These are phyloP conservation scores for Vaccinium darrowii DNA, from an alignment of 148 eudicot species.

Conservation along the genomic window DNA sequence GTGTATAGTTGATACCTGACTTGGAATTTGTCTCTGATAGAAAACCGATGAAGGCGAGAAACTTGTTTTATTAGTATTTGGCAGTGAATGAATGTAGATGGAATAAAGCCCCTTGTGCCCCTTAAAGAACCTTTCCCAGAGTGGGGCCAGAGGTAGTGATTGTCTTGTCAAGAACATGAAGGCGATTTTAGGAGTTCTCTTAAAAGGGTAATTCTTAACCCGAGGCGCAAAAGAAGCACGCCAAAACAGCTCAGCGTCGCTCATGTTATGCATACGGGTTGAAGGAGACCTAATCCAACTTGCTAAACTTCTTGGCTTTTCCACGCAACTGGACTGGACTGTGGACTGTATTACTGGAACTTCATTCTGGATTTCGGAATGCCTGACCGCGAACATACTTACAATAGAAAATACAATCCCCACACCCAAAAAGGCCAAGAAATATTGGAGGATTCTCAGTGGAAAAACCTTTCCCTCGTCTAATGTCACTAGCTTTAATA, in stretches of 20 bases:
- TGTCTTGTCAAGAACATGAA: conserved; percentile 96
- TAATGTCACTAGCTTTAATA: conserved; percentile 20
- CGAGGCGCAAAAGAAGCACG: conserved; percentile 68
- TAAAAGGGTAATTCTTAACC: conserved; percentile 59
- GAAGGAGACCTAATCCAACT: conserved; percentile 66
- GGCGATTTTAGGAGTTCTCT: conserved; percentile 73
- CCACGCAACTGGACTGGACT: conserved; percentile 20
- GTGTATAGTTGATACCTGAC: conserved; percentile 51
- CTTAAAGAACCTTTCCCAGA: conserved; percentile 24
- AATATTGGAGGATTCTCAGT: conserved; percentile 28
- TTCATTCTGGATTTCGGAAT: conserved; percentile 19
- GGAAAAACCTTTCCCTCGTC: conserved; percentile 34
- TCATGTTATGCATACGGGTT: conserved; percentile 72
- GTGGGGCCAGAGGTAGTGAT: conserved; percentile 83
- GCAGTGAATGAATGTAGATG: conserved; percentile 76
- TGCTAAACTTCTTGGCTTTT: conserved; percentile 29
- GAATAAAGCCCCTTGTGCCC: conserved; percentile 67
- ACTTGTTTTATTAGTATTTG: conserved; percentile 42
- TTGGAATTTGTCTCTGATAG: conserved; percentile 74
- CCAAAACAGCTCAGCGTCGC: conserved; percentile 78
- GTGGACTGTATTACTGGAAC: conserved; percentile 18
- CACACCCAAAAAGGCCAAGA: conserved; percentile 26
- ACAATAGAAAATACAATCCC: conserved; percentile 24
- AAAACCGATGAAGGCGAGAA: conserved; percentile 69
- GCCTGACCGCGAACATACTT: conserved; percentile 27